Percentiles rank a stretch among this genome's conserved stretches.
Conservation (phyloP, 345 rosid genomes). For the Camelina laxa region DNA sequence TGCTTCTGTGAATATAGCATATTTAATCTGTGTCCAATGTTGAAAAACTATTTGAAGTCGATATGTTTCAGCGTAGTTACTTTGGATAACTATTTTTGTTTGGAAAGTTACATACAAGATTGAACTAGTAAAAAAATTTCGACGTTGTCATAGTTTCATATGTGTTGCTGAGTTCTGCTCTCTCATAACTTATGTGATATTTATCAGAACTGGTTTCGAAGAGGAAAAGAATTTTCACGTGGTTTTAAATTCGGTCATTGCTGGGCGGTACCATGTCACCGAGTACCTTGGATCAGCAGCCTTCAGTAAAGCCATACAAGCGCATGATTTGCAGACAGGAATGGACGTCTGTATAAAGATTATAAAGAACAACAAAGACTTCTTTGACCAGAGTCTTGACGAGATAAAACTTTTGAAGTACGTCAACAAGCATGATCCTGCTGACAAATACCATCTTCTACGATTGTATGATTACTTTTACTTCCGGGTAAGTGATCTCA, state of each 20-base stretch:
- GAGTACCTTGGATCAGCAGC: conserved; percentile 99
- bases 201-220: conserved; percentile 97
- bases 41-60: not conserved
- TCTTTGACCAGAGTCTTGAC: conserved; percentile 99
- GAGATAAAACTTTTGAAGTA: conserved; percentile 98
- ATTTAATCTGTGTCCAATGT: too few species aligned
- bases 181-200: conserved; percentile 27
- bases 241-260: conserved; percentile 88
- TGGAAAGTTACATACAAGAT: conserved; percentile 4
- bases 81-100: not conserved
- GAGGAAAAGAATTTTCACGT: conserved; percentile 99
- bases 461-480: conserved; percentile 98
- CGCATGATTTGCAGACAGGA: conserved; percentile 97
- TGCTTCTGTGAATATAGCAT: too few species aligned
- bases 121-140: not conserved
- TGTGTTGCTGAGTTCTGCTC: conserved; percentile 22
- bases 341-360: conserved; percentile 99
- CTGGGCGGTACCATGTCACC: conserved; percentile 98
- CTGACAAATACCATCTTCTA: conserved; percentile 92
- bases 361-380: conserved; percentile 98
- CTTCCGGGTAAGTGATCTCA: conserved; percentile 73
- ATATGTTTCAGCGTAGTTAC: conserved; percentile 10
- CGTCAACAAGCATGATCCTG: conserved; percentile 99
- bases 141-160: conserved; percentile 1
- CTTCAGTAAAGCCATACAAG: conserved; percentile 99